Evolutionary conservation across 345 rosid species (phyloP), one percentile per base, ranked within the genome.

Genomic region (Salix suchowensis): DNA sequence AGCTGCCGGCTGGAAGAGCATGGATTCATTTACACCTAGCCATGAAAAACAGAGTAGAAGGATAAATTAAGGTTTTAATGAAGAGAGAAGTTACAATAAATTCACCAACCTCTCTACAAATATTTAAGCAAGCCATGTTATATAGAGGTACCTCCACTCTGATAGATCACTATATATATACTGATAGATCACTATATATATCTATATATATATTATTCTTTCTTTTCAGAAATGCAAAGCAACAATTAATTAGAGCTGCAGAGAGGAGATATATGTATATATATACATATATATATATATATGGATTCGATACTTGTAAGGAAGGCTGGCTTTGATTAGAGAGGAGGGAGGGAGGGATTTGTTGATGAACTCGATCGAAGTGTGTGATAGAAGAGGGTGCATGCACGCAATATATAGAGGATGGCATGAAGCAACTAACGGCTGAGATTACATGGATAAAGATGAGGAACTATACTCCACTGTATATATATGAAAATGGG

Each of bases 41-140:
- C 6, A 58, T 61, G n/a, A 37, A 24, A 73, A 6, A 4, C 28
- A 0, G 1, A 23, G 14, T 40, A 2, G 4, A 6, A 6, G 26
- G 48, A 21, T 4, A 4, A 12, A 34, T 34, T 4, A 34, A n/a
- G 60, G 4, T 16, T n/a, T 18, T 6, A 6, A 2, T 16, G 5
- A 6, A 39, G 28, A 30, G 69, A 37, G 69, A 37, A 71, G 55
- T 21, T 2, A 54, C 28, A 32, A 72, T 1, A 14, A 32, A 1
- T 72, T 62, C 23, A 72, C 86, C 54, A 30, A 86, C 88, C 88
- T 84, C 46, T 73, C 67, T 77, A 79, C 65, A 73, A 71, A 70
- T 23, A 21, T 13, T 77, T 7, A 80, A 77, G 68, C 81, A 84
- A 61, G 68, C 84, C 88, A 83, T 83, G 39, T 78, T 78, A 32